Evolutionary conservation across 2,329 filamentous ascomycete genomes (phyloP), one percentile per base, ranked within the genome.

Genomic region (Diaporthe ilicicola): DNA sequence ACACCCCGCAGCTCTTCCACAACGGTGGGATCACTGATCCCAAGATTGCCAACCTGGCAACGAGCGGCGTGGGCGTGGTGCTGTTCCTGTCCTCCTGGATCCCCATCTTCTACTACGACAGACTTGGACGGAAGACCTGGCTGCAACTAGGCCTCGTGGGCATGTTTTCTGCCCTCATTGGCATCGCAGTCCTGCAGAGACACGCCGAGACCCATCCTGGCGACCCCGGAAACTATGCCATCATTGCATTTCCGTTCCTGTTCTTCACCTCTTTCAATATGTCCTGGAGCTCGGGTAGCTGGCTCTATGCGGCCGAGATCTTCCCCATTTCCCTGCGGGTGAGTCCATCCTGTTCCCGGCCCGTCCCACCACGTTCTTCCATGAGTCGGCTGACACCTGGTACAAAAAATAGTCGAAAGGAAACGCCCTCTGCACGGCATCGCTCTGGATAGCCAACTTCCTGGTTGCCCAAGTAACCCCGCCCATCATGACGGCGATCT

Each of bases 11-110:
- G 54, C 65, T 73, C 6, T 77, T 77, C 64, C 75, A 75, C 61
- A 77, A 77, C 74, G 84, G 93, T 1, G 92, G 92, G 27, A 85
- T 94, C 76, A 80, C 78, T 19, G 83, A 83, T 48, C 75, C 78
- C 5, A 76, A 73, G 29, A 74, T 75, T 27, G 76, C 77, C 4
- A 79, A 79, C 32, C 56, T 79, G 61, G 77, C 77, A 5, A 79
- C 77, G 8, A 76, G 75, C 3, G 77, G 77, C 12, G 71, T 78
- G 17, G 77, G 78, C 17, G 74, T 79, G 17, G 76, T 77, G 10
- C 66, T 78, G 10, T 79, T 79, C 44, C 62, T 79, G 19, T 77
- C 74, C 29, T 74, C 77, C 4, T 79, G 76, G 77, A 76, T 79
- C 46, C 78, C 78, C 1, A 76, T 79, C 55, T 74, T 78, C 48